These are phyloP conservation scores for Hyaloscypha bicolor DNA, from an alignment of 495 filamentous ascomycete species.

Conservation along the genomic window DNA sequence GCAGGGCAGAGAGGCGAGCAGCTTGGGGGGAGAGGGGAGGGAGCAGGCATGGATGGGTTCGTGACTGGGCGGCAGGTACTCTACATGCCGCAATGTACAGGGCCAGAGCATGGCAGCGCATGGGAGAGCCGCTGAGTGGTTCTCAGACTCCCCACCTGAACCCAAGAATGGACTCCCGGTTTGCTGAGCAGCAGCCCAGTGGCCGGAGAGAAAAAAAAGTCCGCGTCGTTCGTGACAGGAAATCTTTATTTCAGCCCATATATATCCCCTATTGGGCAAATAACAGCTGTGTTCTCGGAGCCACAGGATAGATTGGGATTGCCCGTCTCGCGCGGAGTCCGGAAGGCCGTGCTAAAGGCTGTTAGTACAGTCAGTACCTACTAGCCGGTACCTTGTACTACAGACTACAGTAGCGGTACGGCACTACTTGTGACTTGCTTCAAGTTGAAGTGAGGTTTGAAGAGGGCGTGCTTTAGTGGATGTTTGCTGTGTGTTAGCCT, in stretches of 20 bases:
- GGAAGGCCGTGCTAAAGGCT: slow-evolving; percentile 8
- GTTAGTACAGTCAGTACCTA: not conserved
- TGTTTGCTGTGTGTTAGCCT: not conserved
- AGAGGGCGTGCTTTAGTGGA: not conserved
- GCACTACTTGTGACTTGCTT: slow-evolving; percentile 1
- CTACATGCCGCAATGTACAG: not conserved
- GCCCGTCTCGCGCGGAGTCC: slow-evolving; percentile 11
- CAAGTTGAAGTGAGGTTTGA: not conserved
- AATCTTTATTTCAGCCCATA: not conserved
- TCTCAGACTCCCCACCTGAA: not conserved
- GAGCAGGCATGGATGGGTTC: not conserved
- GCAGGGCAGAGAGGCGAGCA: too few species aligned
- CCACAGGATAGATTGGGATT: not conserved
- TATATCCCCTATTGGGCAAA: not conserved
- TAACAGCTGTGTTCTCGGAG: not conserved
- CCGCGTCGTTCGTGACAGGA: not conserved
- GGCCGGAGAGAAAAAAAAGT: not conserved
- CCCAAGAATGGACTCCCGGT: not conserved
- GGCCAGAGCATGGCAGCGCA: not conserved
- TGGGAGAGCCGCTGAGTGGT: not conserved
- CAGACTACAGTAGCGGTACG: not conserved
- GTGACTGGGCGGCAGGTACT: not conserved
- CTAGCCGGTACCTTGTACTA: not conserved
- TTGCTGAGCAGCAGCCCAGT: not conserved
- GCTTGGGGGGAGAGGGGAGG: too few species aligned